Percentiles rank a stretch among this genome's conserved stretches.
Evolutionary conservation across 805 yeast species (phyloP).

Genomic region (Jamesozyma jinghongensis): DNA sequence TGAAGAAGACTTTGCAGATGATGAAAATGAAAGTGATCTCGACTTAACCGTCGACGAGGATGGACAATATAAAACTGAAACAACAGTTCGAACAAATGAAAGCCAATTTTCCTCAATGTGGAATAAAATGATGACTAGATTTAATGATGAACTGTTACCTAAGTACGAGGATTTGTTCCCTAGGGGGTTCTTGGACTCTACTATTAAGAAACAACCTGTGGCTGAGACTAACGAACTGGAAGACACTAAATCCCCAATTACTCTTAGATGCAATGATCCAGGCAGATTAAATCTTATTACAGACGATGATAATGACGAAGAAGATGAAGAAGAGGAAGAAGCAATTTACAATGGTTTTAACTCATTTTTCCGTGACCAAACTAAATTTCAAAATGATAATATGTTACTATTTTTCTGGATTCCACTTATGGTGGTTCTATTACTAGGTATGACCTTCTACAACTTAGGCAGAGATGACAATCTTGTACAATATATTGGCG

Average conservation of each 20-base stretch:
- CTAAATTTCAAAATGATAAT: slow-evolving; percentile 54
- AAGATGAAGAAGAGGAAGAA: slow-evolving; percentile 16
- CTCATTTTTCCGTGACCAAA: slow-evolving; percentile 32
- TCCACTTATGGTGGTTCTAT: slow-evolving; percentile 54
- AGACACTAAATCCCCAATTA: no score
- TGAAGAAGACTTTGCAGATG: slow-evolving; percentile 1
- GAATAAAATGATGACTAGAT: slow-evolving; percentile 28
- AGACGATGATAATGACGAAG: slow-evolving; percentile 1
- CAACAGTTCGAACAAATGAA: not conserved
- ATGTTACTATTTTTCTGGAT: slow-evolving; percentile 86
- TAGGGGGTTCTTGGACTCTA: slow-evolving; percentile 2
- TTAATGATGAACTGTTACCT: slow-evolving; percentile 41
- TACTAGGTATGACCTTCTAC: slow-evolving; percentile 36
- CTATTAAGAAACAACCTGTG: no score
- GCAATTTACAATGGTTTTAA: slow-evolving; percentile 30
- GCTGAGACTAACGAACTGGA: no score
- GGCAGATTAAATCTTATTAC: not conserved
- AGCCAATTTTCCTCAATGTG: slow-evolving; percentile 18
- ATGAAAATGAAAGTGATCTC: slow-evolving; percentile 1
- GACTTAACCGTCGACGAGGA: not conserved
- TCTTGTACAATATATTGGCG: slow-evolving; percentile 12
- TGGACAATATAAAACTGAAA: not conserved
- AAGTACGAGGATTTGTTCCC: slow-evolving; percentile 67
- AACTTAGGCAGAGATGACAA: slow-evolving; percentile 31
- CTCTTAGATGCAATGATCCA: not conserved